These are phyloP conservation scores for Wickerhamomyces sydowiorum DNA, from an alignment of 805 yeast genomes.

Conservation along the genomic window DNA sequence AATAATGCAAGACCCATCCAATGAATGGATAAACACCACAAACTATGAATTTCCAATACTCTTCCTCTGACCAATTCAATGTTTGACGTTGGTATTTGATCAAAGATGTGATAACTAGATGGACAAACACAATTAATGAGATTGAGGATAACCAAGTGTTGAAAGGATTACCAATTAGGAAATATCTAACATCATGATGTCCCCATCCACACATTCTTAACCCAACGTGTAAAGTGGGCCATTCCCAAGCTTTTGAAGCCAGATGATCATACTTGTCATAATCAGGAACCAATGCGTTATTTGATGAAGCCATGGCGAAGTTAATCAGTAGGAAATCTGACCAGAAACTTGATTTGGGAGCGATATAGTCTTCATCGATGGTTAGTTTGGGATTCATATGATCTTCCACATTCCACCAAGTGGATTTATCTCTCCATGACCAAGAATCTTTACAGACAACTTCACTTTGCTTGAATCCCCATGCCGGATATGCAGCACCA, in stretches of 20 bases:
- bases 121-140: constrained; percentile 45
- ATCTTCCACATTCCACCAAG: constrained; percentile 85
- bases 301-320: constrained; percentile 83
- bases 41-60: constrained; percentile 38
- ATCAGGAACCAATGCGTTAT: constrained; percentile 77
- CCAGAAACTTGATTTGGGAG: constrained; percentile 72
- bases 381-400: constrained; percentile 57
- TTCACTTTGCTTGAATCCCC: constrained; percentile 86
- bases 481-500: constrained; percentile 61
- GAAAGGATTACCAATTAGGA: constrained; percentile 68
- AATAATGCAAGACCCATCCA: constrained; percentile 85
- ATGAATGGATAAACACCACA: constrained; percentile 81
- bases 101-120: constrained; percentile 32
- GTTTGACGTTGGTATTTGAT: constrained; percentile 69
- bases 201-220: constrained; percentile 75
- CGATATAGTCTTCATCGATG: constrained; percentile 37
- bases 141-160: constrained; percentile 70
- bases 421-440: constrained; percentile 63
- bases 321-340: constrained; percentile 69
- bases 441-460: constrained; percentile 59
- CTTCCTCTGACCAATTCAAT: constrained; percentile 35
- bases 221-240: constrained; percentile 75
- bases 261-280: constrained; percentile 64
- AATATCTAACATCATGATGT: constrained; percentile 49
- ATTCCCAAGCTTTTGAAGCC: constrained; percentile 76